A percentile compares a stretch with the other conserved stretches of the same genome.
Evolutionary conservation across 2,329 filamentous ascomycete species (phyloP).

Genomic region (Acrocalymma vagum): DNA sequence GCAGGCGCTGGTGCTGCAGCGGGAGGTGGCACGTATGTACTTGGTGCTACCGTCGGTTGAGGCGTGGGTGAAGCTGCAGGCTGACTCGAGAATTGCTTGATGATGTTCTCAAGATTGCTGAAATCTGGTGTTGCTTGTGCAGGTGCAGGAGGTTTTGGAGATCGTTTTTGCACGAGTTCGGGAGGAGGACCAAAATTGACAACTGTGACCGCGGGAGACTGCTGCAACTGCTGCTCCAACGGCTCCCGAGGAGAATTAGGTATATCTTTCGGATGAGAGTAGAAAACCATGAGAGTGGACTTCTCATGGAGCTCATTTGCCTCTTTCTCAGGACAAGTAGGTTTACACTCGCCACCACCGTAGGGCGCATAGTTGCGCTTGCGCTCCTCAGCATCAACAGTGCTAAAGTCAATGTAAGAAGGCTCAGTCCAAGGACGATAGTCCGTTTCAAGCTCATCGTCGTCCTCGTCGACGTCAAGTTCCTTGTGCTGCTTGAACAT

Average conservation of each 20-base stretch:
- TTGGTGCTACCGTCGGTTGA: conserved; percentile 21
- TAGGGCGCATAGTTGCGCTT: conserved; percentile 55
- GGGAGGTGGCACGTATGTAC: conserved; percentile 27
- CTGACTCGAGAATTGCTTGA: conserved; percentile 34
- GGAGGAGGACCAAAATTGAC: conserved; percentile 50
- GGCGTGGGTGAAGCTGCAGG: conserved; percentile 12
- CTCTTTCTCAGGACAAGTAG: conserved; percentile 52
- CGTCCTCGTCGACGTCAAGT: conserved; percentile 69
- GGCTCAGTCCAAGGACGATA: conserved; percentile 42
- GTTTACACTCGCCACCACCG: conserved; percentile 52
- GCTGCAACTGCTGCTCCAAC: conserved; percentile 39
- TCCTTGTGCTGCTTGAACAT: conserved; percentile 68
- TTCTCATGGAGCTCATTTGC: conserved; percentile 56
- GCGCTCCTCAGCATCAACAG: conserved; percentile 50
- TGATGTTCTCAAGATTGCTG: conserved; percentile 34
- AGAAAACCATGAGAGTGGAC: conserved; percentile 57
- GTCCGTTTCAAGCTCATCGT: conserved; percentile 62
- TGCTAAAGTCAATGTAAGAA: conserved; percentile 53
- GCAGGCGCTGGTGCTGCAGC: conserved; percentile 23
- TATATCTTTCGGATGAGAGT: conserved; percentile 54
- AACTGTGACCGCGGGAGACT: conserved; percentile 20
- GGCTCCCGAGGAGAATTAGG: conserved; percentile 57
- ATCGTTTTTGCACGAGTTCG: conserved; percentile 30
- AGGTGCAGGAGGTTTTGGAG: conserved; percentile 25
- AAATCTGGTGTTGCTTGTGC: conserved; percentile 26